Percentiles rank a stretch among this genome's conserved stretches.
These are phyloP conservation scores for Dryas alaskensis DNA, from an alignment of 306 rosid species.

Conservation along the genomic window DNA sequence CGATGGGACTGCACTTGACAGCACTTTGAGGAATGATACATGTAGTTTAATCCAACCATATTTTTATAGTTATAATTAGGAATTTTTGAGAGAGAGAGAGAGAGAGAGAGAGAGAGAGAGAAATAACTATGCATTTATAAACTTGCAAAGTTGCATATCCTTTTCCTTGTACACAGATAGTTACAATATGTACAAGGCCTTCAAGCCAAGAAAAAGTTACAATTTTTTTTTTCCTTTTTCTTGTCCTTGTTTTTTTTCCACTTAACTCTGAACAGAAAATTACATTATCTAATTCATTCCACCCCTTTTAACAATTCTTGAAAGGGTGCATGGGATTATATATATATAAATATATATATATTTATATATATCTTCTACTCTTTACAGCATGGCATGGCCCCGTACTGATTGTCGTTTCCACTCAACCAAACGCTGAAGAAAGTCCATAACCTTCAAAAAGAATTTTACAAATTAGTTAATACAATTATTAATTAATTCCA, in stretches of 20 bases:
- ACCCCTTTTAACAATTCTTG: slow-evolving; percentile 35
- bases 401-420: slow-evolving; percentile 48
- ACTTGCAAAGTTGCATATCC: slow-evolving; percentile 23
- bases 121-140: slow-evolving; percentile 5
- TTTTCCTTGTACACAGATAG: slow-evolving; percentile 26
- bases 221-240: slow-evolving; percentile 15
- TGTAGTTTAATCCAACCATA: not conserved
- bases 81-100: not conserved
- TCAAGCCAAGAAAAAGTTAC: not conserved
- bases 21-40: too few relatives aligned
- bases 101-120: not conserved
- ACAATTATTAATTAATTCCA: not conserved
- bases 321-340: slow-evolving; percentile 32
- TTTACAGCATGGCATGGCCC: slow-evolving; percentile 45
- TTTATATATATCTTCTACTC: slow-evolving; percentile 22
- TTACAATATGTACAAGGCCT: slow-evolving; percentile 37
- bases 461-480: not conserved
- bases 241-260: not conserved
- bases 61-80: too few relatives aligned
- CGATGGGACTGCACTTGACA: too few relatives aligned
- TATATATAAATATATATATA: slow-evolving; percentile 15
- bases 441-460: slow-evolving; percentile 61
- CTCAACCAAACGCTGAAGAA: slow-evolving; percentile 65
- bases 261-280: slow-evolving; percentile 15
- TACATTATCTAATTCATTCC: slow-evolving; percentile 20